phyloP scores from a whole-genome alignment of 225 moss, liverwort and hornwort species.

The Rhytidiadelphus loreus region DNA sequence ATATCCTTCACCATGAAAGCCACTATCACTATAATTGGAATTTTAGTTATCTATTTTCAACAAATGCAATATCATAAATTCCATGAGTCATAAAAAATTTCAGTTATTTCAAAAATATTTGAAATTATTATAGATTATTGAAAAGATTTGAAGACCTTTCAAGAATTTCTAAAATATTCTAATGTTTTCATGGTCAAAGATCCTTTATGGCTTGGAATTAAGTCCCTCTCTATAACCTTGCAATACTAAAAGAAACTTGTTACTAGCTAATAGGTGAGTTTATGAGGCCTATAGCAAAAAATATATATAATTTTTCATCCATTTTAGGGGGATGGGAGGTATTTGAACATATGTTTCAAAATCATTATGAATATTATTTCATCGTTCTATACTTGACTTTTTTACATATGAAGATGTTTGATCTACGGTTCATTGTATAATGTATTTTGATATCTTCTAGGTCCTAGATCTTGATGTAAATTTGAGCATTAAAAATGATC shows the following conservation, averaged over 20 bases:
- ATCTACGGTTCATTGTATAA: accelerated
- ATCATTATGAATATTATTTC: neutral
- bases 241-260: accelerated
- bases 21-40: neutral
- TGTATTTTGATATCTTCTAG: neutral
- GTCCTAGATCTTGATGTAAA: neutral
- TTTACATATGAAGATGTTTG: neutral
- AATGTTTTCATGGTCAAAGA: neutral
- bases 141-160: neutral
- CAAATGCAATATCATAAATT: neutral
- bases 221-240: accelerated
- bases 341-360: neutral
- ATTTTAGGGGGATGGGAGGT: neutral
- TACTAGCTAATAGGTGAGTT: neutral
- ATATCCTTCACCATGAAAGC: neutral
- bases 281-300: neutral
- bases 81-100: neutral
- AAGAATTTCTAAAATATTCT: neutral
- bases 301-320: neutral
- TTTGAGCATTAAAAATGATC: neutral
- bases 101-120: neutral
- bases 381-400: neutral
- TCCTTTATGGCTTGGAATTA: neutral
- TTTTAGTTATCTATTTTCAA: neutral
- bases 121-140: neutral